A percentile compares a stretch with the other conserved stretches of the same genome.
Conservation (phyloP, 768 basidiomycete species). For the Naganishia friedmannii region DNA sequence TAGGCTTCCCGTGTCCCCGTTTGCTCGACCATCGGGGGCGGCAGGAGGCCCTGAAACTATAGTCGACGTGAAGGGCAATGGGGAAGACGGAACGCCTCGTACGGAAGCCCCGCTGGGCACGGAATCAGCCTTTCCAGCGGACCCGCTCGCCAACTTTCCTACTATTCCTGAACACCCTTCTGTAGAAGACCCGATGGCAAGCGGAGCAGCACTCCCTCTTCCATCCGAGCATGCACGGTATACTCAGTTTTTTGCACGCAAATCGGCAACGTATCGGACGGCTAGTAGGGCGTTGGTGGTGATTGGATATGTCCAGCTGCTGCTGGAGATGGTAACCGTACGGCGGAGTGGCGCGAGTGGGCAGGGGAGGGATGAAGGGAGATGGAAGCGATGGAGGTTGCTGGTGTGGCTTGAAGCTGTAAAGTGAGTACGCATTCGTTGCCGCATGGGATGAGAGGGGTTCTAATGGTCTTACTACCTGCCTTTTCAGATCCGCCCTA, state of each 20-base stretch:
- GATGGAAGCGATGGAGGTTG: slow-evolving; percentile 65
- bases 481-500: slow-evolving; percentile 1
- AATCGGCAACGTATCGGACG: slow-evolving; percentile 70
- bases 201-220: slow-evolving; percentile 23
- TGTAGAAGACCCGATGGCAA: neutral
- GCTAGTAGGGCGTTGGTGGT: slow-evolving; percentile 71
- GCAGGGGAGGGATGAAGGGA: neutral
- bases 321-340: slow-evolving; percentile 82
- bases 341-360: slow-evolving; percentile 62
- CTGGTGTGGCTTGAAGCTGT: slow-evolving; percentile 73
- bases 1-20: slow-evolving; percentile 45
- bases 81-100: neutral
- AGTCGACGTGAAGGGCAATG: neutral
- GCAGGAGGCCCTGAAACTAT: neutral
- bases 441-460: neutral
- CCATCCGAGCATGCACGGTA: slow-evolving; percentile 72
- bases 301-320: slow-evolving; percentile 73
- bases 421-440: slow-evolving; percentile 65
- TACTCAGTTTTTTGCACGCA: slow-evolving; percentile 80
- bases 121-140: neutral
- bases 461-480: neutral
- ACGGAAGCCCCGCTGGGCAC: neutral
- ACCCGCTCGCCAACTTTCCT: neutral
- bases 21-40: slow-evolving; percentile 19
- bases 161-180: neutral